phyloP scores from a whole-genome alignment of 2,329 filamentous ascomycete species.

The Gaeumannomyces sp. region DNA sequence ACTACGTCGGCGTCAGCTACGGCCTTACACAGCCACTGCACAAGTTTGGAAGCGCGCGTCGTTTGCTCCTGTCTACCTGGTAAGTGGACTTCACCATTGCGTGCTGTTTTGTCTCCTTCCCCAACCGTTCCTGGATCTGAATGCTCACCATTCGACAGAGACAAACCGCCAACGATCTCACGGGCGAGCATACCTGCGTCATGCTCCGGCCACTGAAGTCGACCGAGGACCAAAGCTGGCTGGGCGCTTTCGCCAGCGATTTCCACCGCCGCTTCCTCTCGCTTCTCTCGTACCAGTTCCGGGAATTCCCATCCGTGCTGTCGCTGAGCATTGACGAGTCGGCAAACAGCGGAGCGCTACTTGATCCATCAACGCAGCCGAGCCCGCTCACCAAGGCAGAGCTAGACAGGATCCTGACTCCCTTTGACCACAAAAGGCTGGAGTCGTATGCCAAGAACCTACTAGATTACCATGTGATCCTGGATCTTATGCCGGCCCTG shows the following conservation, averaged over 20 bases:
- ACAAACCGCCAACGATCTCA: conserved; percentile 93
- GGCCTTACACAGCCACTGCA: conserved; percentile 82
- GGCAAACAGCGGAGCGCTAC: conserved; percentile 63
- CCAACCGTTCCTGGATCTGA: neutral
- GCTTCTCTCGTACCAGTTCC: conserved; percentile 88
- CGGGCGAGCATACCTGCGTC: conserved; percentile 94
- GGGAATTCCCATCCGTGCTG: conserved; percentile 67
- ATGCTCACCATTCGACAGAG: conserved; percentile 28
- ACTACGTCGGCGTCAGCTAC: conserved; percentile 94
- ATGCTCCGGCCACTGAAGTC: conserved; percentile 79
- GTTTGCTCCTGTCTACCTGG: conserved; percentile 84
- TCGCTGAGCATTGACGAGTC: conserved; percentile 87
- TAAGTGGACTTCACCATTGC: neutral
- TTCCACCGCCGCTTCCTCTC: conserved; percentile 92
- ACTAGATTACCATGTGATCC: conserved; percentile 94
- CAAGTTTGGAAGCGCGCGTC: conserved; percentile 91
- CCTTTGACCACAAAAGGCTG: conserved; percentile 90
- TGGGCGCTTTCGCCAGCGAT: conserved; percentile 83
- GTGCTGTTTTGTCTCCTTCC: too few relatives aligned
- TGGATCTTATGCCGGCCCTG: conserved; percentile 82
- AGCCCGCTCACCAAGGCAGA: conserved; percentile 63
- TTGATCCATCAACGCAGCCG: conserved; percentile 38
- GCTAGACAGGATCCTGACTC: conserved; percentile 72
- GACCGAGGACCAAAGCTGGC: conserved; percentile 70
- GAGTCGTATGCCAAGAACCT: conserved; percentile 96